These are phyloP conservation scores for Artemisia argyi DNA, from an alignment of 129 eudicot genomes.

Conservation along the genomic window DNA sequence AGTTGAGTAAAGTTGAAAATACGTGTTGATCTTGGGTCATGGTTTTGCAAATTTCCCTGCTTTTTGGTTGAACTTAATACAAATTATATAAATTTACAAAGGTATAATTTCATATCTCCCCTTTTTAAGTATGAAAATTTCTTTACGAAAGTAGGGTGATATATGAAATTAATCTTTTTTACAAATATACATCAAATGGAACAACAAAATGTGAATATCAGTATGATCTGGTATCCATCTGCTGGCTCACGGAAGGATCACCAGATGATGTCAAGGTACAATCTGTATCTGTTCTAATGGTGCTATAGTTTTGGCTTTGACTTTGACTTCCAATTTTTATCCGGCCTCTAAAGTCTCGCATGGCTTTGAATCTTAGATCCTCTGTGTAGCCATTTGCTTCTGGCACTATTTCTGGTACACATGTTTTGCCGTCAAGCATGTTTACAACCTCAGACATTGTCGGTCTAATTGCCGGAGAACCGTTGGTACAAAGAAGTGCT, in stretches of 20 bases:
- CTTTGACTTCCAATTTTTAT: constrained; percentile 33
- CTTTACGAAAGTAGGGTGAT: too few species aligned
- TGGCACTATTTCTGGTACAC: constrained; percentile 51
- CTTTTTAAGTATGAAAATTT: too few species aligned
- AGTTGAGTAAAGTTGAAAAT: too few species aligned
- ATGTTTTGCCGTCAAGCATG: constrained; percentile 68
- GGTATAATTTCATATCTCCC: too few species aligned
- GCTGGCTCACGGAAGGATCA: constrained; percentile 36
- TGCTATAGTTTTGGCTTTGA: constrained; percentile 21
- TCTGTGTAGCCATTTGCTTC: constrained; percentile 39
- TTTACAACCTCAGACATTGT: constrained; percentile 70
- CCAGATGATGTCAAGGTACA: constrained; percentile 35
- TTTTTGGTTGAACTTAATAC: too few species aligned
- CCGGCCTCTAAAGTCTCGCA: constrained; percentile 61
- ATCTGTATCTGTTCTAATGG: constrained; percentile 21
- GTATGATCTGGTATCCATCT: too few species aligned
- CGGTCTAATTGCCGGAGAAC: constrained; percentile 67
- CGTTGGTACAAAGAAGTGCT: constrained; percentile 67
- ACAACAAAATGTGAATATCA: too few species aligned
- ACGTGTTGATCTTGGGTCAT: too few species aligned
- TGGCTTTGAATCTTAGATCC: constrained; percentile 70
- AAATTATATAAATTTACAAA: too few species aligned
- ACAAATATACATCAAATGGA: too few species aligned
- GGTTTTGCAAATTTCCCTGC: too few species aligned
- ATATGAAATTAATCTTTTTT: too few species aligned